Conservation (phyloP, 306 rosid species). For the Glycine soja region DNA sequence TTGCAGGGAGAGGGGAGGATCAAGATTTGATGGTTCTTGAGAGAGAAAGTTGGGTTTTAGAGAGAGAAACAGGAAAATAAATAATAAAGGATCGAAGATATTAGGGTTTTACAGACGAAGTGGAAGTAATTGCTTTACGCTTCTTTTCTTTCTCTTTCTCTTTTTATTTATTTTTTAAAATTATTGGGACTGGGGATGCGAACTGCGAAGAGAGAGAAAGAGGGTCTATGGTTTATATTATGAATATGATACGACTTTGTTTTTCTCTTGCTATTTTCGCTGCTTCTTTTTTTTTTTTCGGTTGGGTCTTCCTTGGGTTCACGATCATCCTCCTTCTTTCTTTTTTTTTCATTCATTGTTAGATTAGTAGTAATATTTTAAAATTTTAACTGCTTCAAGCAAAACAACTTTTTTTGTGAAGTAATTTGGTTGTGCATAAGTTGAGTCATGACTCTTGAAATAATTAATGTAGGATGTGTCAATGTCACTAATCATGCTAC, state of each 20-base stretch:
- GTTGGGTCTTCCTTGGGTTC: background rate
- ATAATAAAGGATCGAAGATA: slow-evolving; percentile 46
- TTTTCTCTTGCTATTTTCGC: background rate
- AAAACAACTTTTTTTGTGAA: background rate
- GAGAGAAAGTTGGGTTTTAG: slow-evolving; percentile 37
- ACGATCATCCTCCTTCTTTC: background rate
- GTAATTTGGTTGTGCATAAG: background rate
- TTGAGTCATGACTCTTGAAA: background rate
- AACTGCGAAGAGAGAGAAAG: background rate
- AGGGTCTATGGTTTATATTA: background rate
- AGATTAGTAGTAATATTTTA: too few species aligned
- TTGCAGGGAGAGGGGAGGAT: slow-evolving; percentile 35
- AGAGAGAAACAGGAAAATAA: background rate
- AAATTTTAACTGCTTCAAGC: background rate
- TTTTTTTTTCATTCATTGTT: too few species aligned
- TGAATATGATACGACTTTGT: background rate
- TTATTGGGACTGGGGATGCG: background rate
- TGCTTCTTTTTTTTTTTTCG: too few species aligned
- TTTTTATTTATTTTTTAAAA: too few species aligned
- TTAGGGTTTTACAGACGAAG: slow-evolving; percentile 83
- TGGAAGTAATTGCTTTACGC: slow-evolving; percentile 48
- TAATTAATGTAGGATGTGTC: background rate
- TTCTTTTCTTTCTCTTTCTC: background rate
- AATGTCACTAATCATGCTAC: background rate
- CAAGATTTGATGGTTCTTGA: slow-evolving; percentile 40